These are phyloP conservation scores for Cyberlindnera americana DNA, from an alignment of 805 yeast genomes.

Conservation along the genomic window DNA sequence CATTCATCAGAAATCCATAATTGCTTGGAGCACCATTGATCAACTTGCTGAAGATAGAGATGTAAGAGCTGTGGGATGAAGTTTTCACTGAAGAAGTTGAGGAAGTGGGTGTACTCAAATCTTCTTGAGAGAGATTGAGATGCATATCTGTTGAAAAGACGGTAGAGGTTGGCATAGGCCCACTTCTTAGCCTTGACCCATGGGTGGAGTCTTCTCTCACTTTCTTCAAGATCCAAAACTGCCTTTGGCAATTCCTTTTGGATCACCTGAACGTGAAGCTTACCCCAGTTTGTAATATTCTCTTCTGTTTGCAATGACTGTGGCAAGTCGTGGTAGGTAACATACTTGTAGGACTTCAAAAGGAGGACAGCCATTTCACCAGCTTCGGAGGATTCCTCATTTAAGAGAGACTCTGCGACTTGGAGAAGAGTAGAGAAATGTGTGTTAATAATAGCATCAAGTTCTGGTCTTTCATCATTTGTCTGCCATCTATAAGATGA, in stretches of 20 bases:
- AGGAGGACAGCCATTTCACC: slow-evolving; percentile 76
- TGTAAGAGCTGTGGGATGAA: slow-evolving; percentile 72
- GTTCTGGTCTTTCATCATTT: slow-evolving; percentile 48
- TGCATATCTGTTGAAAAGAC: slow-evolving; percentile 71
- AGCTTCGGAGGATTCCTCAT: slow-evolving; percentile 38
- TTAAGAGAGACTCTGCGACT: slow-evolving; percentile 56
- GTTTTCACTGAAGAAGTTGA: slow-evolving; percentile 46
- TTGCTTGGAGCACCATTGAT: slow-evolving; percentile 62
- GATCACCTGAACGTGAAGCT: slow-evolving; percentile 67
- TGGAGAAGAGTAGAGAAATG: slow-evolving; percentile 64
- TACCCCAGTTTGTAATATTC: slow-evolving; percentile 62
- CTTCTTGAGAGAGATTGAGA: slow-evolving; percentile 43
- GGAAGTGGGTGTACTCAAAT: slow-evolving; percentile 59
- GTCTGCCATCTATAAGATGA: slow-evolving; percentile 69
- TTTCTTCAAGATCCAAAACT: slow-evolving; percentile 46
- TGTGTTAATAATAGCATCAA: slow-evolving; percentile 52
- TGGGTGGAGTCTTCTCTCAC: slow-evolving; percentile 49
- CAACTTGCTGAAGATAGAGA: slow-evolving; percentile 62
- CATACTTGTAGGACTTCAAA: slow-evolving; percentile 74
- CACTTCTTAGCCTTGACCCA: slow-evolving; percentile 84
- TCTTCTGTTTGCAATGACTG: slow-evolving; percentile 53
- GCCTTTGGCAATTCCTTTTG: slow-evolving; percentile 54
- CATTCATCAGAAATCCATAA: slow-evolving; percentile 70
- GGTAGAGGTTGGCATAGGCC: slow-evolving; percentile 75
- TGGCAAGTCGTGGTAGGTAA: slow-evolving; percentile 72